These are phyloP conservation scores for Solanum phureja DNA, from an alignment of 257 asterid genomes.

Conservation along the genomic window DNA sequence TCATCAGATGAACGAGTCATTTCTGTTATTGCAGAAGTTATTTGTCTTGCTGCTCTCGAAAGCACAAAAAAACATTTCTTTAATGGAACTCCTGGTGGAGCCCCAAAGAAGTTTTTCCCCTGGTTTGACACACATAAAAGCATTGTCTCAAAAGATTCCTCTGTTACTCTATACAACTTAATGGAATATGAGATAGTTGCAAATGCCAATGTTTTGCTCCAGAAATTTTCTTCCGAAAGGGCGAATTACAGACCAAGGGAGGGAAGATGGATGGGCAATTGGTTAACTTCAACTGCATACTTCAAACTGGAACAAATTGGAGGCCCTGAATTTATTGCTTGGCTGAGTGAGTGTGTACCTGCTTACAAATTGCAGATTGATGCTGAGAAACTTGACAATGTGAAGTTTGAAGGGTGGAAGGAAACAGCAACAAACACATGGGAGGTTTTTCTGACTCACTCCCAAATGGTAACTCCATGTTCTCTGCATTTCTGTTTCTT, in stretches of 20 bases:
- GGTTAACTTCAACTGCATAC: slow-evolving; percentile 47
- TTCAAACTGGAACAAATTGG: slow-evolving; percentile 63
- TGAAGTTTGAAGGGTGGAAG: slow-evolving; percentile 65
- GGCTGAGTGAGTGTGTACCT: slow-evolving; percentile 74
- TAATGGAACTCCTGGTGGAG: no score
- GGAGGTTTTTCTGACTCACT: slow-evolving; percentile 68
- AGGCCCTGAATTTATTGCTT: slow-evolving; percentile 65
- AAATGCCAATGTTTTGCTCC: slow-evolving; percentile 36
- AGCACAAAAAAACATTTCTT: no score
- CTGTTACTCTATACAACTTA: slow-evolving; percentile 43
- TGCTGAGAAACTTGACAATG: slow-evolving; percentile 29
- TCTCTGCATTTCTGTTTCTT: background rate
- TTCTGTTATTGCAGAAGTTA: no score
- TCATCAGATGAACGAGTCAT: no score
- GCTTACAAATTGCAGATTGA: slow-evolving; percentile 58
- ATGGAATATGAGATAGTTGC: slow-evolving; percentile 55
- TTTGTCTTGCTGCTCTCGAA: no score
- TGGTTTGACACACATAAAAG: slow-evolving; percentile 40
- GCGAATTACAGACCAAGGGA: slow-evolving; percentile 28
- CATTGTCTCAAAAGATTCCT: slow-evolving; percentile 52
- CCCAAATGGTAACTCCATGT: slow-evolving; percentile 61
- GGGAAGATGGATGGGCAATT: slow-evolving; percentile 26
- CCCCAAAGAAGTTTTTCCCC: slow-evolving; percentile 16
- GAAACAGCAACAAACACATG: slow-evolving; percentile 30
- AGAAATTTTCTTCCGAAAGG: slow-evolving; percentile 40